Percentiles rank a stretch among this genome's conserved stretches.
Evolutionary conservation across 768 basidiomycete species (phyloP).

Genomic region (Leccinum disarticulatum): DNA sequence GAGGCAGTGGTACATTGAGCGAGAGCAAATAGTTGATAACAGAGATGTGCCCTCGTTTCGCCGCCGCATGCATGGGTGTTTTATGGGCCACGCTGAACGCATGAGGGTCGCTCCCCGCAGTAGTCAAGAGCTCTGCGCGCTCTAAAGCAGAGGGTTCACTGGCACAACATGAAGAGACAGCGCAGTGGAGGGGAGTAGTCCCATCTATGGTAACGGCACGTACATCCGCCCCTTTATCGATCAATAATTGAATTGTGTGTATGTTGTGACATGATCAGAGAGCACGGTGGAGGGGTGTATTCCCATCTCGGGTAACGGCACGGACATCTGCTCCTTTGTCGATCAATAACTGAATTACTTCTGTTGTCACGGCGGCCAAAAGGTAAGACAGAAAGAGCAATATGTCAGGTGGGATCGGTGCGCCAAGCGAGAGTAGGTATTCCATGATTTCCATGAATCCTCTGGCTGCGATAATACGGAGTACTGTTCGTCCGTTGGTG

Average conservation of each 20-base stretch:
- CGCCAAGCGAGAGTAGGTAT: background rate
- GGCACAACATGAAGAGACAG: no score
- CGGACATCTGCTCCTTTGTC: background rate
- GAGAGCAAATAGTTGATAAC: background rate
- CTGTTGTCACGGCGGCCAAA: no score
- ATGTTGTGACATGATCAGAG: no score
- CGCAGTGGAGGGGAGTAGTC: no score
- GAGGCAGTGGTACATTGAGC: background rate
- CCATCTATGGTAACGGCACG: no score
- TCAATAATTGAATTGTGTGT: no score
- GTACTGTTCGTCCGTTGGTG: background rate
- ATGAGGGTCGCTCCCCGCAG: background rate
- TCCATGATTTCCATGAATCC: background rate
- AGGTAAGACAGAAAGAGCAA: background rate
- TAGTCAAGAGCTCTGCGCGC: background rate
- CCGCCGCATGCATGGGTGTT: background rate
- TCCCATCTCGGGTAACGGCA: background rate
- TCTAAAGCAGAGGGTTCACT: background rate
- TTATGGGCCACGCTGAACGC: fast-evolving
- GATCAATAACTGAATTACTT: background rate
- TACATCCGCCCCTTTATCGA: no score
- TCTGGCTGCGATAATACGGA: fast-evolving
- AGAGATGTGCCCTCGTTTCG: background rate
- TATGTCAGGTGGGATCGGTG: background rate
- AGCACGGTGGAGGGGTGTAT: no score